These are phyloP conservation scores for Metarhizium brunneum DNA, from an alignment of 2,329 filamentous ascomycete genomes.

Conservation along the genomic window DNA sequence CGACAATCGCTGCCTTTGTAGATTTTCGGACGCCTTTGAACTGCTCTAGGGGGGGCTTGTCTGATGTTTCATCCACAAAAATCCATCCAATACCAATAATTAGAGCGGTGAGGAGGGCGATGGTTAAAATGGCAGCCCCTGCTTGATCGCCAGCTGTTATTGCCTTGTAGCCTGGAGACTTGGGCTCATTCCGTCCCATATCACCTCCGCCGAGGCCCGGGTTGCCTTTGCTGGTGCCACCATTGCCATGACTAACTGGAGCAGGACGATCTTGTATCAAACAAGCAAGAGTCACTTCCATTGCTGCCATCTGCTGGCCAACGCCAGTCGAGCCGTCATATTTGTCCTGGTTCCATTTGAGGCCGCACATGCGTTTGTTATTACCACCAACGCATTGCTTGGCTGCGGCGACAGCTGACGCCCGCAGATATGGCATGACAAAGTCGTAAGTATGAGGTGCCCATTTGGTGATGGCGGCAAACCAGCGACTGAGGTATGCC, in stretches of 20 bases:
- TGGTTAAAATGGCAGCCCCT: constrained; percentile 58
- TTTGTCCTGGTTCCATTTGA: constrained; percentile 46
- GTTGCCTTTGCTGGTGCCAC: constrained; percentile 47
- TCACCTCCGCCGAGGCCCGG: constrained; percentile 37
- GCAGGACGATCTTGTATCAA: constrained; percentile 36
- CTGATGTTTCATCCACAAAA: constrained; percentile 36
- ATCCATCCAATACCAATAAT: constrained; percentile 43
- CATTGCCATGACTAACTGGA: constrained; percentile 39
- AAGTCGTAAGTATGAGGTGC: constrained; percentile 46
- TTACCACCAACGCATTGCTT: constrained; percentile 47
- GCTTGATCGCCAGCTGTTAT: constrained; percentile 52
- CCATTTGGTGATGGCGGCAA: constrained; percentile 53
- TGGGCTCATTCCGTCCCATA: constrained; percentile 26
- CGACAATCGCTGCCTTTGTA: constrained; percentile 13
- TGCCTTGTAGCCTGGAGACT: constrained; percentile 14
- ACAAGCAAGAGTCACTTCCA: constrained; percentile 56
- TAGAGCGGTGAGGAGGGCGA: constrained; percentile 44
- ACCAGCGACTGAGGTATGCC: constrained; percentile 52
- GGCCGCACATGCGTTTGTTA: constrained; percentile 49
- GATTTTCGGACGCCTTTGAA: constrained; percentile 17
- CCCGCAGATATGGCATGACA: constrained; percentile 43
- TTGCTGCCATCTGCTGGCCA: constrained; percentile 61
- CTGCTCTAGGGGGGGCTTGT: constrained; percentile 22
- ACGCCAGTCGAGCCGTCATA: constrained; percentile 55
- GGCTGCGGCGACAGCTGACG: constrained; percentile 48